Percentiles rank a stretch among this genome's conserved stretches.
Evolutionary conservation across 108 stramenopile genomes (phyloP).

Genomic region (Epithemia pelagica): DNA sequence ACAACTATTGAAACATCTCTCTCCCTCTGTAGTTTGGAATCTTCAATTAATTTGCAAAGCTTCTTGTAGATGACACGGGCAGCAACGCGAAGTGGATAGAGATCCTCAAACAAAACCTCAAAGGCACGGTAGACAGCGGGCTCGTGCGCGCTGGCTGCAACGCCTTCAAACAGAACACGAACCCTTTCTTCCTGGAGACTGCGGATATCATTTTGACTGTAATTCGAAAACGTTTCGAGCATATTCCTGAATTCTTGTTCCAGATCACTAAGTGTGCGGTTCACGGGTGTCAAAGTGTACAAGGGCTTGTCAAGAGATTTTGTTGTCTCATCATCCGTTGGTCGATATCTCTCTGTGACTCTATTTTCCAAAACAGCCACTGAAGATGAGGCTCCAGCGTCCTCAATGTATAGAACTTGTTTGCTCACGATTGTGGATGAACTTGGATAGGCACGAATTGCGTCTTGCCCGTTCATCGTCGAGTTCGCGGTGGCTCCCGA

Average conservation of each 20-base stretch:
- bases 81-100: constrained; percentile 62
- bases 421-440: no score
- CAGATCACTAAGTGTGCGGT: constrained; percentile 20
- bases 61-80: constrained; percentile 53
- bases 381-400: neutral
- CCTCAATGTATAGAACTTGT: no score
- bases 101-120: constrained; percentile 74
- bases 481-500: no score
- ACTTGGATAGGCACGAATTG: no score
- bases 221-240: constrained; percentile 25
- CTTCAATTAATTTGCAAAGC: constrained; percentile 45
- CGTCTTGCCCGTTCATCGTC: no score
- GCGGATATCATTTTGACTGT: constrained; percentile 20
- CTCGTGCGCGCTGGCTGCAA: constrained; percentile 52
- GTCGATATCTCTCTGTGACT: neutral
- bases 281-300: constrained; percentile 4
- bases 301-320: constrained; percentile 1
- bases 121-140: constrained; percentile 65
- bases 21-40: constrained; percentile 20
- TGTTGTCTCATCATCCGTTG: neutral
- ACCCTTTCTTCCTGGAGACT: constrained; percentile 34
- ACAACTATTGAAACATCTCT: constrained; percentile 29
- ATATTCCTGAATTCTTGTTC: constrained; percentile 44
- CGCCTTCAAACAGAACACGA: constrained; percentile 53
- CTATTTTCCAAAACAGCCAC: neutral